Percentiles rank a stretch among this genome's conserved stretches.
phyloP scores from a whole-genome alignment of 108 stramenopile species.

The Stephanodiscus triporus region DNA sequence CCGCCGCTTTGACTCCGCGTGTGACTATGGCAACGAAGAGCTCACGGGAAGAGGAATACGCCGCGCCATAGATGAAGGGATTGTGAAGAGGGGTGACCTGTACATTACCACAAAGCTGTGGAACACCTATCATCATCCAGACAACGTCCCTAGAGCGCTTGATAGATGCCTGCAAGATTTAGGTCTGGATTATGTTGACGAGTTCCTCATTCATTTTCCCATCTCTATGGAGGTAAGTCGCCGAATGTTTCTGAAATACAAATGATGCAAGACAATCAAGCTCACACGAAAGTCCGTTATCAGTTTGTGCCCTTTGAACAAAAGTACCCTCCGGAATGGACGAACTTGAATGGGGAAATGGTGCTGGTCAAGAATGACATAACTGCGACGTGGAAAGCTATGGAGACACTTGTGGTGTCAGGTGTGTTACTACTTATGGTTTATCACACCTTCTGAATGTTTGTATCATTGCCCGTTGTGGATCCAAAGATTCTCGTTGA shows the following conservation, averaged over 20 bases:
- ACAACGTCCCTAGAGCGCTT: slow-evolving; percentile 84
- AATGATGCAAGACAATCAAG: background rate
- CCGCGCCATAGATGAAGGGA: slow-evolving; percentile 73
- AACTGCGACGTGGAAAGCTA: slow-evolving; percentile 84
- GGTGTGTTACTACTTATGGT: slow-evolving; percentile 7
- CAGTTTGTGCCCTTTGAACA: slow-evolving; percentile 81
- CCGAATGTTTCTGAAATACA: background rate
- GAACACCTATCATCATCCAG: slow-evolving; percentile 92
- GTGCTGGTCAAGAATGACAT: slow-evolving; percentile 79
- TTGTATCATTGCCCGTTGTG: background rate
- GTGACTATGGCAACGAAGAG: slow-evolving; percentile 95
- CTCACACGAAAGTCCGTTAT: background rate
- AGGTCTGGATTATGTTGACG: slow-evolving; percentile 88
- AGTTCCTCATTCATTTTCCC: slow-evolving; percentile 94
- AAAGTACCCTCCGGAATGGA: slow-evolving; percentile 96
- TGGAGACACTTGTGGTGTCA: slow-evolving; percentile 66
- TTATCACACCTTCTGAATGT: background rate
- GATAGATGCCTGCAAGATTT: slow-evolving; percentile 76
- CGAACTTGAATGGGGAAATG: slow-evolving; percentile 82
- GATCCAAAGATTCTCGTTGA: background rate
- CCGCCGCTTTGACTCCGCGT: slow-evolving; percentile 92
- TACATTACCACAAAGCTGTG: slow-evolving; percentile 93
- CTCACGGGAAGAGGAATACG: slow-evolving; percentile 88
- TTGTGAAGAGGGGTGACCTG: slow-evolving; percentile 77
- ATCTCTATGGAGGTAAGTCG: slow-evolving; percentile 77